Conservation (phyloP, 805 yeast species). For the Ascoidea asiatica region DNA sequence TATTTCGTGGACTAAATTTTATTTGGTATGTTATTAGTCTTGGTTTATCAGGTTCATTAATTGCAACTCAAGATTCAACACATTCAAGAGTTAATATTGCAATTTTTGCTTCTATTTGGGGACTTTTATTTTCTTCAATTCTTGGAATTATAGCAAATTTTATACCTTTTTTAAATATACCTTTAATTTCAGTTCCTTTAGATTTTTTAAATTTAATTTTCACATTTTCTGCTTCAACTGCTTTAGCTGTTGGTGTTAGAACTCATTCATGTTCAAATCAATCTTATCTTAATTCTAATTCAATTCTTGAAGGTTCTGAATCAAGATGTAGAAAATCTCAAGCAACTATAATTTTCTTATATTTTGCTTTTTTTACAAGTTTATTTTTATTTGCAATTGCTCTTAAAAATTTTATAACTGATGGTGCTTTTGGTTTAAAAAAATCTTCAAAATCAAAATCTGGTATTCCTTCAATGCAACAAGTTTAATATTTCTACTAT, state of each 20-base stretch:
- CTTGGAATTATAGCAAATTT: conserved; percentile 73
- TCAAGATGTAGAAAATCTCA: conserved; percentile 95
- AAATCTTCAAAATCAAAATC: background rate
- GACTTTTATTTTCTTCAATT: conserved; percentile 63
- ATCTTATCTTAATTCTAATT: conserved; percentile 49
- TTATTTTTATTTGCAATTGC: conserved; percentile 42
- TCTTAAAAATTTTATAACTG: conserved; percentile 37
- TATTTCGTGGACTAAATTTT: conserved; percentile 65
- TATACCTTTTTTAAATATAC: conserved; percentile 74
- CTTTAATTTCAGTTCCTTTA: conserved; percentile 54
- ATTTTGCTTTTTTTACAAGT: conserved; percentile 69
- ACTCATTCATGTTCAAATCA: conserved; percentile 74
- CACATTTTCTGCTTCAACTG: conserved; percentile 90
- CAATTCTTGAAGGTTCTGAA: conserved; percentile 57
- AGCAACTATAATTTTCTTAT: conserved; percentile 70
- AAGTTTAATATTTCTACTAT: too few species aligned
- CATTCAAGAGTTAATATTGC: conserved; percentile 79
- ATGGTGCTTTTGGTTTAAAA: conserved; percentile 37
- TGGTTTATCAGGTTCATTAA: conserved; percentile 84
- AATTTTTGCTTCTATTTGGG: conserved; percentile 81
- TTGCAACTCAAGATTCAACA: conserved; percentile 43
- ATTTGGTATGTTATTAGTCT: conserved; percentile 63
- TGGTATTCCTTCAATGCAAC: conserved; percentile 7
- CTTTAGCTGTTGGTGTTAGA: conserved; percentile 82
- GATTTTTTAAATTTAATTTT: conserved; percentile 86